Percentiles rank a stretch among this genome's conserved stretches.
These are phyloP conservation scores for Pterocarpus santalinus DNA, from an alignment of 306 rosid genomes.

Conservation along the genomic window DNA sequence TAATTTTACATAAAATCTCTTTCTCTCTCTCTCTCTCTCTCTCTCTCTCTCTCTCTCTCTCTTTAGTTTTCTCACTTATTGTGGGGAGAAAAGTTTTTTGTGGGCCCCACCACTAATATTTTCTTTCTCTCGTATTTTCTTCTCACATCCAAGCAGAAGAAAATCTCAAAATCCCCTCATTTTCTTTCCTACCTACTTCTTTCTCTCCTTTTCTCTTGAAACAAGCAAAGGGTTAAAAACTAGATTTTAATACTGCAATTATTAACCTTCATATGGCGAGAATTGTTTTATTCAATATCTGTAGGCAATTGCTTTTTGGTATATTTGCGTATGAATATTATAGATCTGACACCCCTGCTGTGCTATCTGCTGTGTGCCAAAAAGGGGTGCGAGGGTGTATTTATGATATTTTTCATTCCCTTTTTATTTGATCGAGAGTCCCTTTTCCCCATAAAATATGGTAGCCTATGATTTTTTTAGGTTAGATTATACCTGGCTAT, in stretches of 20 bases:
- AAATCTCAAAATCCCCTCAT: no score
- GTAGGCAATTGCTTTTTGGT: conserved; percentile 10
- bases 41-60: no score
- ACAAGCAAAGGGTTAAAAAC: neutral
- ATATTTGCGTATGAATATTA: conserved; percentile 4
- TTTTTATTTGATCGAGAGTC: neutral
- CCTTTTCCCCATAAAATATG: neutral
- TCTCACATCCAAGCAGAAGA: no score
- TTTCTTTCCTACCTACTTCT: no score
- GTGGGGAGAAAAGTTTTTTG: no score
- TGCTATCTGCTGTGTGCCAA: neutral
- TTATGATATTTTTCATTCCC: neutral
- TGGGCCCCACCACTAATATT: no score
- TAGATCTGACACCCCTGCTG: neutral
- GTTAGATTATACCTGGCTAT: no score
- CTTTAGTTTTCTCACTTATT: no score
- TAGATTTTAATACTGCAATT: neutral
- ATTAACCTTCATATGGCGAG: neutral
- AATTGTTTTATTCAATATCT: conserved; percentile 17
- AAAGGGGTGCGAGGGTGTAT: neutral
- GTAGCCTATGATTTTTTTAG: conserved; percentile 25
- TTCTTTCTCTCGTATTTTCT: no score
- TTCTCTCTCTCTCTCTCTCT: no score
- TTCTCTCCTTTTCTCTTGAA: no score
- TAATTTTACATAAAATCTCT: no score